These are phyloP conservation scores for Dictyostelium capitatum DNA, from an alignment of 78 protist genomes.

Conservation along the genomic window DNA sequence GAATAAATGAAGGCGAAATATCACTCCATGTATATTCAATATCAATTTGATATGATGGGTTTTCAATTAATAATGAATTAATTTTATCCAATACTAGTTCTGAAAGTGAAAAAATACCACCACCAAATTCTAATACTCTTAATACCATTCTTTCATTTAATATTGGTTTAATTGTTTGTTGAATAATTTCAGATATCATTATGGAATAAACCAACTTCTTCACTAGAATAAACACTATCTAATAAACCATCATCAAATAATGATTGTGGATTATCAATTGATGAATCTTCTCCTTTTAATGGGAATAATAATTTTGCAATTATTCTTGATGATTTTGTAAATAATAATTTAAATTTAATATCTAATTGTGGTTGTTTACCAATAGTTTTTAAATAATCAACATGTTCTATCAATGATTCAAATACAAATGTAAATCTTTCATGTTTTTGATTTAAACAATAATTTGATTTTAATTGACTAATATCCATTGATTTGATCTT, in stretches of 20 bases:
- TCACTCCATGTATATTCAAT: slow-evolving; percentile 33
- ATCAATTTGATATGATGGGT: slow-evolving; percentile 4
- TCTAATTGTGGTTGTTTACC: neutral
- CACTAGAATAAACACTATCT: neutral
- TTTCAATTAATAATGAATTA: neutral
- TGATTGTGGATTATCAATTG: slow-evolving; percentile 7
- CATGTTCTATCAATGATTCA: neutral
- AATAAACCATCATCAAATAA: neutral
- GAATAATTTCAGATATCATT: neutral
- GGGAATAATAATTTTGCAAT: slow-evolving; percentile 18
- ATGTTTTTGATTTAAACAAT: neutral
- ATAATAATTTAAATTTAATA: neutral
- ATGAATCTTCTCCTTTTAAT: neutral
- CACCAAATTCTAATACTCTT: slow-evolving; percentile 20
- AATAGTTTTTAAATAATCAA: neutral
- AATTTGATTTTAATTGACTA: neutral
- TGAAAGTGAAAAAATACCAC: slow-evolving; percentile 1
- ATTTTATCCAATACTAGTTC: neutral
- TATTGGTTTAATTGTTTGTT: neutral
- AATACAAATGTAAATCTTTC: slow-evolving; percentile 4
- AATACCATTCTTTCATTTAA: neutral
- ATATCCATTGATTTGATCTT: neutral
- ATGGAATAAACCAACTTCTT: too few relatives aligned
- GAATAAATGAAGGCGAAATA: slow-evolving; percentile 6
- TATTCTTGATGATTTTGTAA: neutral